phyloP scores from a whole-genome alignment of 2,329 filamentous ascomycete genomes.

The Paramyrothecium roridum region DNA sequence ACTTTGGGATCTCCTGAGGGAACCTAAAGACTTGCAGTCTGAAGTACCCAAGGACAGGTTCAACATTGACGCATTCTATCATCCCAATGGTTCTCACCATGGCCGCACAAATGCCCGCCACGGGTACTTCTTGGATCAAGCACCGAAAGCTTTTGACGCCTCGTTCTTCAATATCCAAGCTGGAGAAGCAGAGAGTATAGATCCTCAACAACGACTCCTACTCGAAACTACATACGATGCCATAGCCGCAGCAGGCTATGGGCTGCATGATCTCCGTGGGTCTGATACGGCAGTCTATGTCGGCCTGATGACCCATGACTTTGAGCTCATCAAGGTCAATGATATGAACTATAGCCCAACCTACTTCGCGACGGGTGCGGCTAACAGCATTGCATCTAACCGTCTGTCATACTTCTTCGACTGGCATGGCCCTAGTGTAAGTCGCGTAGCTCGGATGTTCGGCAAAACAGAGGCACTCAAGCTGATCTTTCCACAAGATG shows the following conservation, averaged over 20 bases:
- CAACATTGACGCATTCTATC: not conserved
- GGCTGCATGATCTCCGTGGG: constrained; percentile 14
- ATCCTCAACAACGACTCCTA: not conserved
- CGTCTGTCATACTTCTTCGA: constrained; percentile 55
- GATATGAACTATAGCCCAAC: constrained; percentile 14
- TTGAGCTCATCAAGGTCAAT: constrained; percentile 5
- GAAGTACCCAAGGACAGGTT: not conserved
- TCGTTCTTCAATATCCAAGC: not conserved
- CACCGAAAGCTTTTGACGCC: not conserved
- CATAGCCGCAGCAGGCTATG: too few relatives aligned
- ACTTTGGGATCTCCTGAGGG: not conserved
- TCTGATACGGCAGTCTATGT: constrained; percentile 19
- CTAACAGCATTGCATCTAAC: constrained; percentile 27
- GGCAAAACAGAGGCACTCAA: too few relatives aligned
- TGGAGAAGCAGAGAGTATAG: not conserved
- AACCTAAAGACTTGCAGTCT: not conserved
- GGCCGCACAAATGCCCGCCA: not conserved
- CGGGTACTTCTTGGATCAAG: not conserved
- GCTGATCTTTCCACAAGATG: too few relatives aligned
- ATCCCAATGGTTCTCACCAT: not conserved
- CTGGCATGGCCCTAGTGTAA: constrained; percentile 40
- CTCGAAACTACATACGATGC: not conserved
- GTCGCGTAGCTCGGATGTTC: too few relatives aligned
- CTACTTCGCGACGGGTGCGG: not conserved
- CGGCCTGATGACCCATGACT: constrained; percentile 16